Evolutionary conservation across 2,329 filamentous ascomycete species (phyloP), one percentile per base, ranked within the genome.

Genomic region (Alternaria infectoria): DNA sequence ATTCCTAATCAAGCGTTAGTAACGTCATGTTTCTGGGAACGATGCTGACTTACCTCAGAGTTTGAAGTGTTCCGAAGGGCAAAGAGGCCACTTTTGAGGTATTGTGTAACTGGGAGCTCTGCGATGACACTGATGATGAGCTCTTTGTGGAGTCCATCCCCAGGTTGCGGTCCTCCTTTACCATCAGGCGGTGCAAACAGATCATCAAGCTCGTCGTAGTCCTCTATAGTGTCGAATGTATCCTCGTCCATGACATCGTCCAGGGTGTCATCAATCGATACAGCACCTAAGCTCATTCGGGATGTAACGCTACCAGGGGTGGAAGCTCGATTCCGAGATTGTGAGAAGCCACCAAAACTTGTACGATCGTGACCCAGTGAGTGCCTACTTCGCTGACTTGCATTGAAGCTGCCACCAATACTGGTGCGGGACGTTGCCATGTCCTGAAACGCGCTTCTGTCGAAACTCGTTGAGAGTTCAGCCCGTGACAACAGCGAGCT

Each of bases 401-500:
- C 68, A 77, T 80, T 81, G 58, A 80, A 77, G 71, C 74, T 78
- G 17, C 74, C 73, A 40, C 76, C 74, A 15, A 79, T 46, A 77
- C 82, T 79, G 69, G 80, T 70, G 58, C 81, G 74, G 55, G 77
- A 79, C 80, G 83, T 70, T 81, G 87, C 86, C 63, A 90, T 87
- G 52, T 97, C 93, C 26, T 89, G 87, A 75, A 97, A 96, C n/a
- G 90, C 87, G 1, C 90, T 86, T 72, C 92, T 87, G 70, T 97
- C 93, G 68, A 95, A 92, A 15, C 91, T 96, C 10, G 92, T 90
- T 0, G 93, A 95, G 19, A 97, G 83, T 76, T 97, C 95, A 30
- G 92, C 91, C 72, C 95, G 87, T 15, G 94, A 94, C 57, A 97
- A 85, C 81, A 97, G 87, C 15, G 95, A 98, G 82, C 96, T 99